Evolutionary conservation across 352 stramenopile species (phyloP).

Genomic region (Phytophthora kernoviae): DNA sequence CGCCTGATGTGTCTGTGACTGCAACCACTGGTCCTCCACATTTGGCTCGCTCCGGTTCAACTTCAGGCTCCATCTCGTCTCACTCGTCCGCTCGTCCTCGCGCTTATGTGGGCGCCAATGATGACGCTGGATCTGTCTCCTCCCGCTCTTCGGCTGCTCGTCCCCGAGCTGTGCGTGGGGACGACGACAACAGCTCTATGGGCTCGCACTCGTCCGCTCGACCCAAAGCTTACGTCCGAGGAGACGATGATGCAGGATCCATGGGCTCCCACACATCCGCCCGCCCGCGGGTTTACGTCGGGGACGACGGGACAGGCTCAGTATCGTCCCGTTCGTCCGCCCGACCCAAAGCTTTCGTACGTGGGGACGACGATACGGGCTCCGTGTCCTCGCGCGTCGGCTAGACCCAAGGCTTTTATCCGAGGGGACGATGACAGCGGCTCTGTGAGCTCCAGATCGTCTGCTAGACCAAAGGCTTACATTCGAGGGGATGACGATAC

Average conservation of each 20-base stretch:
- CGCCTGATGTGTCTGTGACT: constrained; percentile 49
- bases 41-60: constrained; percentile 10
- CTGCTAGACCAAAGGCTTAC: constrained; percentile 32
- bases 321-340: constrained; percentile 6
- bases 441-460: constrained; percentile 30
- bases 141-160: constrained; percentile 28
- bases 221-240: constrained; percentile 18
- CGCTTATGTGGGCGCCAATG: constrained; percentile 31
- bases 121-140: constrained; percentile 30
- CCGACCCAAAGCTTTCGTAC: constrained; percentile 25
- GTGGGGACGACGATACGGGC: constrained; percentile 33
- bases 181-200: constrained; percentile 37
- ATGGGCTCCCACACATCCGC: constrained; percentile 22
- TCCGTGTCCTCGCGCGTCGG: constrained; percentile 29
- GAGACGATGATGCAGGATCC: constrained; percentile 27
- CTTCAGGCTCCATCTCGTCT: constrained; percentile 24
- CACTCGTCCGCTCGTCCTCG: constrained; percentile 23
- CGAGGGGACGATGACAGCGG: constrained; percentile 37
- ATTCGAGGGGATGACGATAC: constrained; percentile 34
- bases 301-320: constrained; percentile 19
- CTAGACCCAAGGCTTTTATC: constrained; percentile 33
- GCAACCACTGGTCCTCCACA: constrained; percentile 23
- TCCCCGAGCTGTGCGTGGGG: constrained; percentile 19
- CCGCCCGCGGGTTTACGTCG: constrained; percentile 15
- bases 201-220: constrained; percentile 32